Evolutionary conservation across 768 basidiomycete genomes (phyloP).

Genomic region (Hirschioporus abietinus): DNA sequence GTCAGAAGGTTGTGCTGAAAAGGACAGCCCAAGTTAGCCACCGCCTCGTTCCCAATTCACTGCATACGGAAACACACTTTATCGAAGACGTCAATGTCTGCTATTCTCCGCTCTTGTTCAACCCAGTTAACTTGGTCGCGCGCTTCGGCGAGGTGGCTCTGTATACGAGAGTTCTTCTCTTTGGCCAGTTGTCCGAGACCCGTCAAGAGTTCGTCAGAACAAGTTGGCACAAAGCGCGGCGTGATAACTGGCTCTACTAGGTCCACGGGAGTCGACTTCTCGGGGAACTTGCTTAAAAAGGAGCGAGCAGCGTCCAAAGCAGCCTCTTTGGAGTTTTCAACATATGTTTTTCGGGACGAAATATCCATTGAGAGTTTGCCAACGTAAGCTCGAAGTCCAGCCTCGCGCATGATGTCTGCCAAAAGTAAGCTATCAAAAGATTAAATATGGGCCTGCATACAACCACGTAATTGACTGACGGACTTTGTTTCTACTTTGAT

Average conservation of each 20-base stretch:
- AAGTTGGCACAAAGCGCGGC: conserved; percentile 87
- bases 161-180: conserved; percentile 46
- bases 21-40: not conserved
- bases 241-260: conserved; percentile 81
- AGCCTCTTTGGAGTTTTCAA: conserved; percentile 48
- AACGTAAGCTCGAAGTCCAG: conserved; percentile 75
- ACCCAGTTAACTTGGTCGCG: conserved; percentile 75
- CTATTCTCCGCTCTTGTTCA: conserved; percentile 45
- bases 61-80: conserved; percentile 33
- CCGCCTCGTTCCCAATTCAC: not conserved
- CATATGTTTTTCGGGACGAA: conserved; percentile 64
- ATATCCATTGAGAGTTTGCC: conserved; percentile 91
- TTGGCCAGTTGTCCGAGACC: conserved; percentile 55
- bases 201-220: conserved; percentile 62
- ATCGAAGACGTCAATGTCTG: conserved; percentile 76
- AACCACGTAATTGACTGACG: conserved; percentile 16
- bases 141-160: conserved; percentile 83
- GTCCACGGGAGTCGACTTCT: conserved; percentile 38
- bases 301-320: conserved; percentile 46
- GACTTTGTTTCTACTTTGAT: conserved; percentile 81
- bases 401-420: conserved; percentile 63
- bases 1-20: conserved; percentile 58
- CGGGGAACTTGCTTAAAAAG: conserved; percentile 46
- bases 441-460: too few relatives aligned
- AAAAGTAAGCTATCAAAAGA: conserved; percentile 57